Evolutionary conservation across 1,284 basidiomycete genomes (phyloP).

Genomic region (Vanrija sp.): DNA sequence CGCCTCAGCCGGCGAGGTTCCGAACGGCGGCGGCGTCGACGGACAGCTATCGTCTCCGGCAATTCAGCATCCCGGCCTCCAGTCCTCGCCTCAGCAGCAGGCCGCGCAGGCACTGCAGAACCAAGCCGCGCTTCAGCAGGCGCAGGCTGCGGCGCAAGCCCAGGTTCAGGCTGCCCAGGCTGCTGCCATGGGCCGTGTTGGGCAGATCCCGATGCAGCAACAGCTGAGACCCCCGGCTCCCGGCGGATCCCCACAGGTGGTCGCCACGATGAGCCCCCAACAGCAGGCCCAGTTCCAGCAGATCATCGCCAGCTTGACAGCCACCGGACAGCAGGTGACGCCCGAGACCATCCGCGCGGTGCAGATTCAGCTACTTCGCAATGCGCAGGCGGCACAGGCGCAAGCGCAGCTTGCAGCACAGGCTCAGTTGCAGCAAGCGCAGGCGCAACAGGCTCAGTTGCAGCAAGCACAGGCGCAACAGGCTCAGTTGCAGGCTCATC

Average conservation of each 20-base stretch:
- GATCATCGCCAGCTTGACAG: slow-evolving; percentile 29
- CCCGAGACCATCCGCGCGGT: slow-evolving; percentile 30
- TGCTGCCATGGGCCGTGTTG: slow-evolving; percentile 16
- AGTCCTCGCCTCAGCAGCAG: slow-evolving; percentile 17
- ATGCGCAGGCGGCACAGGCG: slow-evolving; percentile 16
- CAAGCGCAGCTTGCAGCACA: slow-evolving; percentile 1
- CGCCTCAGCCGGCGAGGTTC: slow-evolving; percentile 14
- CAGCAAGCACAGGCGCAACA: slow-evolving; percentile 6
- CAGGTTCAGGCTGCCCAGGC: slow-evolving; percentile 10
- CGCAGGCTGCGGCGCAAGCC: slow-evolving; percentile 12
- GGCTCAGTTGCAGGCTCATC: slow-evolving; percentile 4
- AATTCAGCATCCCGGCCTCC: slow-evolving; percentile 7
- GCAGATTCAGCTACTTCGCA: slow-evolving; percentile 23
- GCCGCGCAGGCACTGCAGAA: neutral
- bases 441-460: neutral
- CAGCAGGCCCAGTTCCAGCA: slow-evolving; percentile 25
- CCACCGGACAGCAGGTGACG: slow-evolving; percentile 32
- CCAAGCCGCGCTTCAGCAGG: slow-evolving; percentile 21
- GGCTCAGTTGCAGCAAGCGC: slow-evolving; percentile 1
- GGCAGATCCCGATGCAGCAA: slow-evolving; percentile 18
- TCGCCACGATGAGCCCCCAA: slow-evolving; percentile 9
- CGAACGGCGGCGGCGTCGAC: slow-evolving; percentile 16
- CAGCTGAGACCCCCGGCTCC: slow-evolving; percentile 19
- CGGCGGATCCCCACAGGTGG: slow-evolving; percentile 21
- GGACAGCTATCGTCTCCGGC: slow-evolving; percentile 1